Conservation (phyloP, 1,139 yeast species). For the Debaryomyces singareniensis region DNA sequence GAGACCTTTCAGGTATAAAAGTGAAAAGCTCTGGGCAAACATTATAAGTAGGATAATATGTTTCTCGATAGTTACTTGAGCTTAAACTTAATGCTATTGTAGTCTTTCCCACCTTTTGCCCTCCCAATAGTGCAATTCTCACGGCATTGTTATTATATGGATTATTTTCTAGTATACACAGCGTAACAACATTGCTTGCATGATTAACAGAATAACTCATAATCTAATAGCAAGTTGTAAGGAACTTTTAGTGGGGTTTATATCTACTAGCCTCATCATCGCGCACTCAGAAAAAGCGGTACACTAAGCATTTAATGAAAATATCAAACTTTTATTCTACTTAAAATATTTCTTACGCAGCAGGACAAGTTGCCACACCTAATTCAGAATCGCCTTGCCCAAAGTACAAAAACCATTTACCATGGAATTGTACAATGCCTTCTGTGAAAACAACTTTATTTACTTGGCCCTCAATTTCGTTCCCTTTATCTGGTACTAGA, state of each 20-base stretch:
- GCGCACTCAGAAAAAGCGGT: no score
- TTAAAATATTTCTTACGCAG: not conserved
- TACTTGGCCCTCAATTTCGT: conserved; percentile 38
- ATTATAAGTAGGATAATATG: conserved; percentile 62
- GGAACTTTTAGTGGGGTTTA: no score
- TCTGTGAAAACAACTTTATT: conserved; percentile 40
- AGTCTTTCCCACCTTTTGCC: conserved; percentile 46
- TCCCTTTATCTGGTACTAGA: conserved; percentile 28
- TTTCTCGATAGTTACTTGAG: conserved; percentile 43
- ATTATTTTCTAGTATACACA: not conserved
- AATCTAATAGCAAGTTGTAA: not conserved
- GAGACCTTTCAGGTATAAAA: conserved; percentile 35
- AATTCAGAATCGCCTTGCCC: conserved; percentile 42
- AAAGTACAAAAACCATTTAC: conserved; percentile 37
- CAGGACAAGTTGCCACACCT: conserved; percentile 35
- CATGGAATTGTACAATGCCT: conserved; percentile 39
- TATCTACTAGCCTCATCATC: no score
- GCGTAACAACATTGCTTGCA: not conserved
- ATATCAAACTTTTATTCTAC: no score
- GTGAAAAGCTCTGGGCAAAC: conserved; percentile 50
- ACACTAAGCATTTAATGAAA: no score
- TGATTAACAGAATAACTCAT: not conserved
- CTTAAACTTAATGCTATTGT: conserved; percentile 45
- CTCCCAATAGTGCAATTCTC: conserved; percentile 54
- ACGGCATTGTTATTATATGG: conserved; percentile 32